phyloP scores from a whole-genome alignment of 164 flowering plant species.

The Protea cynaroides region DNA sequence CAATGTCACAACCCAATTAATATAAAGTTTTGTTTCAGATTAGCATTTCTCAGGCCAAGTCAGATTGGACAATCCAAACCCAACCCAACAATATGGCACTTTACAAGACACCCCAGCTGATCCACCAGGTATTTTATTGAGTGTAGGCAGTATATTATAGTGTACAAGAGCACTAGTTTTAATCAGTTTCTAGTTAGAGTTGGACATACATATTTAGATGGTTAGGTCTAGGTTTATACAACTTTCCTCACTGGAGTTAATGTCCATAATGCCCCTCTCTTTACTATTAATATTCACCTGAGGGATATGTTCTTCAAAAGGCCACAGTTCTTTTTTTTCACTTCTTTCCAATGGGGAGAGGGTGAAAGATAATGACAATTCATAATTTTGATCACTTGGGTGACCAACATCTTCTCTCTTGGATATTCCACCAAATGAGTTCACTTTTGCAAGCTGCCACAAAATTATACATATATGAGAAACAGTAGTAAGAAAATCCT shows the following conservation, averaged over 20 bases:
- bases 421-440: background rate
- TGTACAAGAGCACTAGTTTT: background rate
- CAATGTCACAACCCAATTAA: too few species aligned
- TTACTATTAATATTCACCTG: background rate
- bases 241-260: constrained; percentile 1
- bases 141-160: too few species aligned
- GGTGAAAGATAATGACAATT: constrained; percentile 19
- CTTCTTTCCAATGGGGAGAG: constrained; percentile 3
- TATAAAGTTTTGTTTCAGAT: too few species aligned
- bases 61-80: too few species aligned
- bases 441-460: constrained; percentile 3
- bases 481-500: background rate
- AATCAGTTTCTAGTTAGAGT: background rate
- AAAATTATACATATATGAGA: background rate
- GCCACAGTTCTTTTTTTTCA: constrained; percentile 7
- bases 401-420: constrained; percentile 5
- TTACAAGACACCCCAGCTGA: too few species aligned
- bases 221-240: constrained; percentile 22
- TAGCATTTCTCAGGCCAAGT: too few species aligned
- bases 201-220: constrained; percentile 10
- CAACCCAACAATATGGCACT: too few species aligned
- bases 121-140: too few species aligned
- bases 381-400: constrained; percentile 6
- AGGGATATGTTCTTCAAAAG: background rate
- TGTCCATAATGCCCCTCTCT: background rate